Conservation (phyloP, 2,329 filamentous ascomycete species). For the Chaetomium sp. region DNA sequence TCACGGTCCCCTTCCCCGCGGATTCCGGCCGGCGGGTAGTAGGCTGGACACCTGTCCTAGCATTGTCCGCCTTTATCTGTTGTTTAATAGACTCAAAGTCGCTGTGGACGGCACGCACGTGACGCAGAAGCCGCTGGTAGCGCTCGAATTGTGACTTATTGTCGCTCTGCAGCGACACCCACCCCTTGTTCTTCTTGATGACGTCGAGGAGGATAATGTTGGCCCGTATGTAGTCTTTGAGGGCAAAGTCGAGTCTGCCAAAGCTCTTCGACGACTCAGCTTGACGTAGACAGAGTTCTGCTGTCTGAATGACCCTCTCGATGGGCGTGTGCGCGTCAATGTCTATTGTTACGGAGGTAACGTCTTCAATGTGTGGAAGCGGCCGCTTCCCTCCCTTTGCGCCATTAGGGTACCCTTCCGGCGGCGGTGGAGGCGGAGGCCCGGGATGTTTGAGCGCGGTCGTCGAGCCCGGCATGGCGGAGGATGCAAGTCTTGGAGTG, state of each 20-base stretch:
- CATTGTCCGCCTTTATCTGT: slow-evolving; percentile 65
- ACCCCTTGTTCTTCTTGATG: slow-evolving; percentile 77
- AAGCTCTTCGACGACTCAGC: slow-evolving; percentile 66
- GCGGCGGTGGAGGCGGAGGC: slow-evolving; percentile 20
- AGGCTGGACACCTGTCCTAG: slow-evolving; percentile 60
- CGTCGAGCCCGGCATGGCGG: slow-evolving; percentile 34
- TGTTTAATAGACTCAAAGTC: slow-evolving; percentile 61
- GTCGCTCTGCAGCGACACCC: slow-evolving; percentile 62
- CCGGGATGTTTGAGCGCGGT: slow-evolving; percentile 36
- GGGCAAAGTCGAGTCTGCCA: slow-evolving; percentile 70
- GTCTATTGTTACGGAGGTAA: slow-evolving; percentile 50
- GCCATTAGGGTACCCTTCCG: slow-evolving; percentile 22
- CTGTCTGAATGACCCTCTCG: slow-evolving; percentile 55
- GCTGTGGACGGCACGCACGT: slow-evolving; percentile 51
- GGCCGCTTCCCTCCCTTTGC: slow-evolving; percentile 39
- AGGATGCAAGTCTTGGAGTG: not conserved
- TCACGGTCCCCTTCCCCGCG: not conserved
- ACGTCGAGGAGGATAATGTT: slow-evolving; percentile 76
- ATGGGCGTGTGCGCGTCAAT: slow-evolving; percentile 53
- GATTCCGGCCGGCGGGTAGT: slow-evolving; percentile 24
- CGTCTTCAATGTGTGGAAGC: slow-evolving; percentile 57
- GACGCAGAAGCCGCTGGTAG: slow-evolving; percentile 54
- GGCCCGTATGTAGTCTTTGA: slow-evolving; percentile 82
- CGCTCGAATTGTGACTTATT: slow-evolving; percentile 50
- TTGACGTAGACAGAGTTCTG: slow-evolving; percentile 57